Percentiles rank a stretch among this genome's conserved stretches.
Conservation (phyloP, 495 filamentous ascomycete genomes). For the Gamarada debralockiae region DNA sequence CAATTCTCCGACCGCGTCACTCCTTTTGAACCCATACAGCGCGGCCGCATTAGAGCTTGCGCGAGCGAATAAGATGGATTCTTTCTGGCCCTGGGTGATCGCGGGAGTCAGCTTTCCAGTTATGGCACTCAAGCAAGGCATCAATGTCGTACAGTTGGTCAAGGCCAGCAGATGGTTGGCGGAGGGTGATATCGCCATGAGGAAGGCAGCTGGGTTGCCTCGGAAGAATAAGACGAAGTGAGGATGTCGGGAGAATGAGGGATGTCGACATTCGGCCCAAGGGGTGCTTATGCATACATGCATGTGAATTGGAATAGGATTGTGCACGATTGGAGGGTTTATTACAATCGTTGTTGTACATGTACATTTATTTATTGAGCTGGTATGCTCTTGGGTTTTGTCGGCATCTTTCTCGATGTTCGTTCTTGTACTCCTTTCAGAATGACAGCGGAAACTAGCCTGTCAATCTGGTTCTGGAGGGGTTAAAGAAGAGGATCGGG, state of each 20-base stretch:
- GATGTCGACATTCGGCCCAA: no score
- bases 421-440: no score
- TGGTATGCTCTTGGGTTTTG: no score
- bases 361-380: no score
- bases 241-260: neutral
- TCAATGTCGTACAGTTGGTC: conserved; percentile 91
- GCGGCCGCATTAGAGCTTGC: conserved; percentile 90
- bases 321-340: no score
- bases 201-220: conserved; percentile 48
- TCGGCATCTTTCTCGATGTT: no score
- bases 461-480: no score
- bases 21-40: conserved; percentile 82
- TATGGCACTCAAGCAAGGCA: conserved; percentile 87
- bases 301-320: no score
- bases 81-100: conserved; percentile 78
- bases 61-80: conserved; percentile 89
- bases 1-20: conserved; percentile 55
- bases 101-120: conserved; percentile 77
- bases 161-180: conserved; percentile 92
- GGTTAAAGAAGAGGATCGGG: no score
- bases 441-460: no score
- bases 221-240: conserved; percentile 34
- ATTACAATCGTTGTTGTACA: no score
- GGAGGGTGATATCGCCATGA: conserved; percentile 69
- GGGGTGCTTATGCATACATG: no score